Evolutionary conservation across 2,329 filamentous ascomycete genomes (phyloP).

Genomic region (Raffaelea arxii): DNA sequence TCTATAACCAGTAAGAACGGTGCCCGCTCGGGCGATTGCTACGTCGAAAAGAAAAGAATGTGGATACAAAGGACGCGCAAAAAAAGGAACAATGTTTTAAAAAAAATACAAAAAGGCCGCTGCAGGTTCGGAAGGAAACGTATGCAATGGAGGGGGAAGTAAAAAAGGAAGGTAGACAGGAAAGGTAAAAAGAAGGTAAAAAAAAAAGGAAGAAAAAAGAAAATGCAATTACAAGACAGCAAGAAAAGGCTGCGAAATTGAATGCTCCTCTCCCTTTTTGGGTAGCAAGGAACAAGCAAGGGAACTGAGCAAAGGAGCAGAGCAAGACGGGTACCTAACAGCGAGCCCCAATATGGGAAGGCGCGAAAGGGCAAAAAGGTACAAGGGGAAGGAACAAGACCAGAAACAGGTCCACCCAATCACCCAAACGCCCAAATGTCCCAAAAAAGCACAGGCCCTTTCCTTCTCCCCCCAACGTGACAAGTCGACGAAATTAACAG

Average conservation of each 20-base stretch:
- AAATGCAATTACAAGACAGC: conserved; percentile 4
- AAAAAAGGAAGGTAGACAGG: background rate
- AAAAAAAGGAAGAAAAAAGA: conserved; percentile 5
- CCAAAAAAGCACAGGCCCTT: no score
- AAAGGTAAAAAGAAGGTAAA: background rate
- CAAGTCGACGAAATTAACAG: no score
- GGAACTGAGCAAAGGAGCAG: conserved; percentile 3
- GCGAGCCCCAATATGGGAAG: conserved; percentile 10
- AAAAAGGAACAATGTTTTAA: background rate
- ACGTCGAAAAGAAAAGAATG: background rate
- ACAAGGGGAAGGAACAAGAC: no score
- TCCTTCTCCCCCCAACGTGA: no score
- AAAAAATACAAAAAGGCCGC: conserved; percentile 6
- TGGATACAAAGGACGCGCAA: background rate
- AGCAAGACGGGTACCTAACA: no score
- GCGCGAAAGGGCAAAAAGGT: conserved; percentile 4
- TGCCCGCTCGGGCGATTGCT: background rate
- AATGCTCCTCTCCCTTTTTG: background rate
- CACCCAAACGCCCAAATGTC: no score
- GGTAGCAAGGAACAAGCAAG: no score
- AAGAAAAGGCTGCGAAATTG: background rate
- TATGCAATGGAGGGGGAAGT: background rate
- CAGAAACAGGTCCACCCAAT: no score
- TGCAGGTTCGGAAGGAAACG: background rate
- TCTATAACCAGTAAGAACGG: background rate